Conservation (phyloP, 495 filamentous ascomycete genomes). For the Delitschia confertaspora region DNA sequence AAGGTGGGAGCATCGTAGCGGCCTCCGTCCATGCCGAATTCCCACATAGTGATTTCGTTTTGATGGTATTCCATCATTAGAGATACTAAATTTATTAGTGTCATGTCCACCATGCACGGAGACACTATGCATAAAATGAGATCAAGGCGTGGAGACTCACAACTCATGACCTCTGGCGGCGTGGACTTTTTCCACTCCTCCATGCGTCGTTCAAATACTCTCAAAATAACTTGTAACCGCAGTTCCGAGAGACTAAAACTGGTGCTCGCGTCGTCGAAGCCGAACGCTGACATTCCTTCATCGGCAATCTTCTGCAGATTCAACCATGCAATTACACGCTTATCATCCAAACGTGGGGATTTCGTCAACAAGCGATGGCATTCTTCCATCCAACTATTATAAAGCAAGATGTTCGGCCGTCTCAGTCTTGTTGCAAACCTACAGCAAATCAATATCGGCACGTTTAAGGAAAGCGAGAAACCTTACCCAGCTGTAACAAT, state of each 20-base stretch:
- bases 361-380: constrained; percentile 38
- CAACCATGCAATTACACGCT: constrained; percentile 39
- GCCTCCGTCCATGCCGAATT: constrained; percentile 27
- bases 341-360: constrained; percentile 40
- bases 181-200: constrained; percentile 41
- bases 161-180: constrained; percentile 34
- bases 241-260: constrained; percentile 40
- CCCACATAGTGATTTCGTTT: constrained; percentile 22
- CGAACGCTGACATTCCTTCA: constrained; percentile 42
- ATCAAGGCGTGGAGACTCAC: constrained; percentile 6
- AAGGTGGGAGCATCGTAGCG: constrained; percentile 22
- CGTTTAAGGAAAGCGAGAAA: not conserved
- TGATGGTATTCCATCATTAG: constrained; percentile 18
- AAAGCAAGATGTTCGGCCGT: constrained; percentile 44
- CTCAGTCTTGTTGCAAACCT: constrained; percentile 47
- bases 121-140: not conserved
- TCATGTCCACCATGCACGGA: not conserved
- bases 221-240: constrained; percentile 42
- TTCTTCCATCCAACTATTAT: constrained; percentile 45
- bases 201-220: constrained; percentile 45
- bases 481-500: constrained; percentile 37
- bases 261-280: constrained; percentile 44
- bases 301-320: constrained; percentile 44
- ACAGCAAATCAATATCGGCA: not conserved
- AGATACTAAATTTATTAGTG: constrained; percentile 35